Evolutionary conservation across 1,284 basidiomycete species (phyloP).

Genomic region (Neotropicomus parvogracilis): DNA sequence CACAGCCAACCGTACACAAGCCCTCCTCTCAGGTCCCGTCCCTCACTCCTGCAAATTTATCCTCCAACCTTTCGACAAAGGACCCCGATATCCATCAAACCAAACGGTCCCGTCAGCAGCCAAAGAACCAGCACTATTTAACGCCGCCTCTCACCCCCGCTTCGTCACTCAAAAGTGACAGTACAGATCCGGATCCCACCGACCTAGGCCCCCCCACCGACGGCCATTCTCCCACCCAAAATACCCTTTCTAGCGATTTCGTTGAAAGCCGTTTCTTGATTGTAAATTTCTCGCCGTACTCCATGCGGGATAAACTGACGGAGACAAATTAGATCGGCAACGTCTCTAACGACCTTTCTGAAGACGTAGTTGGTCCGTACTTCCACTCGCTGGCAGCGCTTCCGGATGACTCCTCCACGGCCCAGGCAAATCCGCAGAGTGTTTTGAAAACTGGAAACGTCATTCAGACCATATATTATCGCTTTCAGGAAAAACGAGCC

Average conservation of each 20-base stretch:
- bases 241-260: conserved; percentile 11
- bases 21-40: conserved; percentile 18
- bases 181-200: conserved; percentile 33
- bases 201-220: conserved; percentile 18
- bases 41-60: conserved; percentile 10
- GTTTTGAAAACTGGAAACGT: conserved; percentile 15
- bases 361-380: conserved; percentile 34
- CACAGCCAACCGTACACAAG: conserved; percentile 22
- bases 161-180: conserved; percentile 42
- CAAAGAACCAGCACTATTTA: conserved; percentile 39
- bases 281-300: conserved; percentile 27
- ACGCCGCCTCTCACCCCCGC: conserved; percentile 59
- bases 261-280: conserved; percentile 44
- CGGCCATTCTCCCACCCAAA: conserved; percentile 6
- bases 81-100: conserved; percentile 18
- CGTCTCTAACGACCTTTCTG: conserved; percentile 34
- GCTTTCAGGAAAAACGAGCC: conserved; percentile 45
- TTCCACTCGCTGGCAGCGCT: conserved; percentile 26
- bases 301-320: conserved; percentile 15
- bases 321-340: conserved; percentile 30
- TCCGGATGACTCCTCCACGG: conserved; percentile 12
- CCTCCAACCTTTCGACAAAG: conserved; percentile 15
- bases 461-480: conserved; percentile 53
- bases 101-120: conserved; percentile 26
- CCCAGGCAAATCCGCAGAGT: conserved; percentile 9